phyloP scores from a whole-genome alignment of 805 yeast genomes.

The Candida berthetii region DNA sequence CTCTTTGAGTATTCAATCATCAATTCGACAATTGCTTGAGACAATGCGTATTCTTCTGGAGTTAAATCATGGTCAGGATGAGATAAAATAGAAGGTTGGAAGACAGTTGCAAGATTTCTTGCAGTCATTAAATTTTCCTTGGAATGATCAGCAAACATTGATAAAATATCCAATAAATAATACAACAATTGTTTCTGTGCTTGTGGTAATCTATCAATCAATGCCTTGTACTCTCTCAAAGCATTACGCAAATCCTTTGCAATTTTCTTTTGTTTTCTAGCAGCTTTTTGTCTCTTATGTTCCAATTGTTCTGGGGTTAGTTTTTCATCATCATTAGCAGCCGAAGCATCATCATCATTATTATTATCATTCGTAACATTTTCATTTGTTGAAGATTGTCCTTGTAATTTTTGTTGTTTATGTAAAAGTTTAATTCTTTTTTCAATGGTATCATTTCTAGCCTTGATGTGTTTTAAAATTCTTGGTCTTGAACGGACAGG shows the following conservation, averaged over 20 bases:
- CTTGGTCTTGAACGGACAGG: conserved; percentile 64
- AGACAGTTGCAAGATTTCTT: conserved; percentile 88
- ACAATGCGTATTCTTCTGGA: conserved; percentile 85
- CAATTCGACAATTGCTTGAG: conserved; percentile 83
- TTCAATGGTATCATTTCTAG: conserved; percentile 39
- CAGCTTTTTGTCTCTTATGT: conserved; percentile 24
- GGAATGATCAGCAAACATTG: conserved; percentile 77
- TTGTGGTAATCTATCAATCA: conserved; percentile 69
- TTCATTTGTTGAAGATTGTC: conserved; percentile 3
- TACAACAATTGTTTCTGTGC: conserved; percentile 76
- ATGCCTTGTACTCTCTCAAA: conserved; percentile 59
- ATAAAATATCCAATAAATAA: conserved; percentile 79
- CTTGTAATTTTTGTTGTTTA: conserved; percentile 4
- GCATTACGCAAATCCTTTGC: conserved; percentile 64
- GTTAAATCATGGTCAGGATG: conserved; percentile 91
- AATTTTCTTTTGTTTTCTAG: conserved; percentile 43
- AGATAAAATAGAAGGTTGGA: conserved; percentile 92
- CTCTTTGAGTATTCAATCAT: conserved; percentile 81
- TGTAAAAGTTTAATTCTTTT: conserved; percentile 24
- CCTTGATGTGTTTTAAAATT: conserved; percentile 59
- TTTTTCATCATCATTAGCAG: conserved; percentile 7
- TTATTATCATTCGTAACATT: conserved; percentile 9
- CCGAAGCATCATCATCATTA: conserved; percentile 8
- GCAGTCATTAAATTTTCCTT: conserved; percentile 86
- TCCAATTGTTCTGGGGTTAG: conserved; percentile 19